Percentiles rank a stretch among this genome's conserved stretches.
Conservation (phyloP, 2,329 filamentous ascomycete species). For the Aspergillus fischeri region DNA sequence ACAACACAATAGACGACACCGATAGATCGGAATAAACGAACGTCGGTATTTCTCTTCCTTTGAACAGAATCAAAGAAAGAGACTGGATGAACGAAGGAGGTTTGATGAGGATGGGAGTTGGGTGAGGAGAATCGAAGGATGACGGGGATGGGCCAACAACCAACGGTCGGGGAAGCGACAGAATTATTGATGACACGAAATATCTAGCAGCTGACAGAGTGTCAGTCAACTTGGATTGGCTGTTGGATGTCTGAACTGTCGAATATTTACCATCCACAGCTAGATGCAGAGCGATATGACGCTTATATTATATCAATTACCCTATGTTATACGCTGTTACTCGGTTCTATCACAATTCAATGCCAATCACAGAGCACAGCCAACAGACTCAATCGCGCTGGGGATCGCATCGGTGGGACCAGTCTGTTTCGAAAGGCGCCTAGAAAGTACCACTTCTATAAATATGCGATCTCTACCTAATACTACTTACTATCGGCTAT, state of each 20-base stretch:
- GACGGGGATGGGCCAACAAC: background rate
- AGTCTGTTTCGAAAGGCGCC: conserved; percentile 19
- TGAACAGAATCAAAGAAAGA: background rate
- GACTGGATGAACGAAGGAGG: background rate
- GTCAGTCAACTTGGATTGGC: background rate
- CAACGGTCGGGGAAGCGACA: background rate
- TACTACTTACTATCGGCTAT: background rate
- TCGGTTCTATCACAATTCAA: background rate
- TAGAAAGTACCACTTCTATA: background rate
- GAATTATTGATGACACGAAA: background rate
- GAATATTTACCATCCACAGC: background rate
- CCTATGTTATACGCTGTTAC: background rate
- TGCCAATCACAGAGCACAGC: background rate
- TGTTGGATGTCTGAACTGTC: background rate
- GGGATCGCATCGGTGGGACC: conserved; percentile 10
- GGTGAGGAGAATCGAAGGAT: background rate
- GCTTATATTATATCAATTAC: background rate
- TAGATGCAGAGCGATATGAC: background rate
- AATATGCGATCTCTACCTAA: background rate
- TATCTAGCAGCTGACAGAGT: background rate
- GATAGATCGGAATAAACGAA: background rate
- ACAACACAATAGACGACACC: background rate
- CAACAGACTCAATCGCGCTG: background rate
- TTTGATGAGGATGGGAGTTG: conserved; percentile 1
- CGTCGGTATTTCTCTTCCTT: background rate